Base-by-base conservation (phyloP, 495 filamentous ascomycete species). In the Saxophila tyrrhenica region DNA sequence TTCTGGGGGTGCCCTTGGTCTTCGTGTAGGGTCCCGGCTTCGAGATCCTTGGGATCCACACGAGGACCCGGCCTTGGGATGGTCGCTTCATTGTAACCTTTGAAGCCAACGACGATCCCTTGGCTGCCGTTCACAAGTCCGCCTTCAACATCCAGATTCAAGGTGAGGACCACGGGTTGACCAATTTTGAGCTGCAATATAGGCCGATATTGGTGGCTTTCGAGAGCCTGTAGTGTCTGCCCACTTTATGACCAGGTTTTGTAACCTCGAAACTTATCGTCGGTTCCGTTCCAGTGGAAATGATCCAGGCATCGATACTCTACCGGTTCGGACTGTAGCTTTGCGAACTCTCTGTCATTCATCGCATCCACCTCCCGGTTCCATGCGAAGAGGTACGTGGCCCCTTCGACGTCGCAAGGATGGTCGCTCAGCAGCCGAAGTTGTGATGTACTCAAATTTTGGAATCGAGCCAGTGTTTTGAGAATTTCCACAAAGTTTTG, bases 61-160 rank as follows among this genome's bases (percentile, higher is more conserved):
- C 17, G 35, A 11, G 59, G 51, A 19, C 32, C 39, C 16, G 44
- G 54, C 3, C 25, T 1, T 22, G 48, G 23, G 17, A 47, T 35
- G 1, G 16, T 25, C 23, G 29, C 19, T 25, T 63, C 52, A 25
- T 64, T 49, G 35, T 59, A 48, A 7, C 48, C n/a, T 42, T 63
- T 54, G 50, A 77, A 79, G 0, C 67, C 67, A 21, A 67, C 50
- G 19, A 79, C 67, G 7, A 64, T 52, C 2, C 76, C 76, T 55
- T 75, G 76, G 10, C 71, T 72, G 15, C 76, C 76, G 49, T 79
- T 79, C 3, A 75, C 73, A 2, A 79, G 69, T 0, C 68, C 66
- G 0, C 29, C 16, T 0, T 39, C 7, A 16, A 62, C 23, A 29
- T 67, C 64, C 1, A 76, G 60, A 53, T 79, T 79, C 11, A 63